Conservation (phyloP, 495 filamentous ascomycete species). For the Lophiostoma macrostomum region DNA sequence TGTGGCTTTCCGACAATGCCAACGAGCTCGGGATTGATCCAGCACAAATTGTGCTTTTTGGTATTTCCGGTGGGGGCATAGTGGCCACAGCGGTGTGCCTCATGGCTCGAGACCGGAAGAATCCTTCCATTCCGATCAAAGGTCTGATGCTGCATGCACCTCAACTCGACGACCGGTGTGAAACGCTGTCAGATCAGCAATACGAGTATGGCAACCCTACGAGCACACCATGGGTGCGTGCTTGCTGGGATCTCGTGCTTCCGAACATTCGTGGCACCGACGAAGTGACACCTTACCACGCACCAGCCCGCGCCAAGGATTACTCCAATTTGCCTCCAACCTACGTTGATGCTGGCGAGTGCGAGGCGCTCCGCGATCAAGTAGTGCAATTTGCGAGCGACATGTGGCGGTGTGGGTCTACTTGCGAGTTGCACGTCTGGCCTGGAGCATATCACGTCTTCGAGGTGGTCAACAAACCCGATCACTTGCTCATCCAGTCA, state of each 20-base stretch:
- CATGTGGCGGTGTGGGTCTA: slow-evolving; percentile 42
- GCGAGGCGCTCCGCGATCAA: slow-evolving; percentile 47
- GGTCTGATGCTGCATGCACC: slow-evolving; percentile 1
- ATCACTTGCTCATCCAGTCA: background rate
- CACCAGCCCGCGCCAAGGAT: slow-evolving; percentile 1
- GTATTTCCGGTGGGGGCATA: slow-evolving; percentile 45
- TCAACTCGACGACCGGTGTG: slow-evolving; percentile 12
- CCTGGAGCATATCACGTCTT: slow-evolving; percentile 50
- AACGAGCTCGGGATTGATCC: slow-evolving; percentile 44
- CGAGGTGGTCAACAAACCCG: slow-evolving; percentile 35
- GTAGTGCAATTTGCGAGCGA: slow-evolving; percentile 41
- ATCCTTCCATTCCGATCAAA: background rate
- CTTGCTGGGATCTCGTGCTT: background rate
- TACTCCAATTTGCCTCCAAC: slow-evolving; percentile 3
- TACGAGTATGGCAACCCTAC: slow-evolving; percentile 37
- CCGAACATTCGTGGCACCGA: background rate
- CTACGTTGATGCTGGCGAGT: slow-evolving; percentile 6
- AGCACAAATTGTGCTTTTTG: slow-evolving; percentile 39
- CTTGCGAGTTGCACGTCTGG: slow-evolving; percentile 52
- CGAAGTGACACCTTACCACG: slow-evolving; percentile 7
- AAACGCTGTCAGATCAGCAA: slow-evolving; percentile 9
- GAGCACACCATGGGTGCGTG: background rate
- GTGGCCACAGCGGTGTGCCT: slow-evolving; percentile 45
- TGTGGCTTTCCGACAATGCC: slow-evolving; percentile 44
- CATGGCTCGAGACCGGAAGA: slow-evolving; percentile 43